These are phyloP conservation scores for Brassica cretica DNA, from an alignment of 345 rosid genomes.

Conservation along the genomic window DNA sequence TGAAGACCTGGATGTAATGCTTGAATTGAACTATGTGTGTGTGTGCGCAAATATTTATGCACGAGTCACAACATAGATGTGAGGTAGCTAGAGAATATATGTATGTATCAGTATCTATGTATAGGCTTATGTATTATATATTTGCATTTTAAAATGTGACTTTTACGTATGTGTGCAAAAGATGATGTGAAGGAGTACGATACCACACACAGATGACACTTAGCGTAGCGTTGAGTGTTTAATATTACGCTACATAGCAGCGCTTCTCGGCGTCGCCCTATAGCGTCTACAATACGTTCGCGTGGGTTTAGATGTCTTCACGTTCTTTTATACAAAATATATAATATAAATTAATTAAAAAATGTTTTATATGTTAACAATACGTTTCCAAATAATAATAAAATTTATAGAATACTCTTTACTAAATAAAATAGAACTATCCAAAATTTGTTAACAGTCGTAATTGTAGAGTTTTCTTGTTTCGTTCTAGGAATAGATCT, in stretches of 20 bases:
- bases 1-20: slow-evolving; percentile 1
- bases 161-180: slow-evolving; percentile 11
- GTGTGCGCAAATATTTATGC: slow-evolving; percentile 4
- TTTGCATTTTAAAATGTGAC: not conserved
- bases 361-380: not conserved
- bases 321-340: not conserved
- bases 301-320: not conserved
- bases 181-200: not conserved
- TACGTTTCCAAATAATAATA: not conserved
- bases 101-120: slow-evolving; percentile 1
- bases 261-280: not conserved
- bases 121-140: not conserved
- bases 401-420: not conserved
- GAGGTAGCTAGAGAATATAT: slow-evolving; percentile 10
- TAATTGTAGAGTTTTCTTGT: not conserved
- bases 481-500: not conserved
- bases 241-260: not conserved
- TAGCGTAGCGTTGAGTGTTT: not conserved
- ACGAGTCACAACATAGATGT: slow-evolving; percentile 14
- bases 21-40: slow-evolving; percentile 5
- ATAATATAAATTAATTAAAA: not conserved
- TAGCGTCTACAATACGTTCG: not conserved
- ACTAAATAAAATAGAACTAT: not conserved
- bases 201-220: not conserved
- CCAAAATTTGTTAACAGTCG: not conserved